Evolutionary conservation across 2,329 filamentous ascomycete genomes (phyloP).

Genomic region (Paraphaeosphaeria sporulosa): DNA sequence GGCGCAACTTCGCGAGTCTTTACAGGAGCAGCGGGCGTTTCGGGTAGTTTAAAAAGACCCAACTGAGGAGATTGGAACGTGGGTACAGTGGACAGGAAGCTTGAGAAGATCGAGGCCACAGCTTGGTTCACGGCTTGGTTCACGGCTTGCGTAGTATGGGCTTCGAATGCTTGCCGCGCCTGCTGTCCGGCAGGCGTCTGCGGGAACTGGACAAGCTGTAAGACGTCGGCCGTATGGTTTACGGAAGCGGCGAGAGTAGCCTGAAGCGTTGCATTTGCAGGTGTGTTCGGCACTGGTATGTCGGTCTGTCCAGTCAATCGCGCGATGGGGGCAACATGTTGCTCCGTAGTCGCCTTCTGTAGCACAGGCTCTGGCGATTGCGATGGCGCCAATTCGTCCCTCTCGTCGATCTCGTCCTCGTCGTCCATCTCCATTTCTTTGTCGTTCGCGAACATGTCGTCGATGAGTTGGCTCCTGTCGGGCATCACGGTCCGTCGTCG

Average conservation of each 20-base stretch:
- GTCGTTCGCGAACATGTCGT: slow-evolving; percentile 34
- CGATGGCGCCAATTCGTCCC: slow-evolving; percentile 42
- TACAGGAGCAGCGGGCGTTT: slow-evolving; percentile 16
- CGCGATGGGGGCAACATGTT: neutral
- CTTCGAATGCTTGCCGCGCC: slow-evolving; percentile 36
- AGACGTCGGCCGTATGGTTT: slow-evolving; percentile 27
- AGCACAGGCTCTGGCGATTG: slow-evolving; percentile 17
- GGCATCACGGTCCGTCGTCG: slow-evolving; percentile 12
- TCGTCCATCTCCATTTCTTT: slow-evolving; percentile 47
- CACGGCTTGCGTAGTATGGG: slow-evolving; percentile 34
- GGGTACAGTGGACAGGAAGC: slow-evolving; percentile 21
- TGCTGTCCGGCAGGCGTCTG: slow-evolving; percentile 41
- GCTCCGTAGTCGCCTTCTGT: slow-evolving; percentile 5
- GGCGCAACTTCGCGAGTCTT: slow-evolving; percentile 25
- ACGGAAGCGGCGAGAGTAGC: slow-evolving; percentile 21
- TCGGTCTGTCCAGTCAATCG: neutral
- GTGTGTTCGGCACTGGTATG: neutral
- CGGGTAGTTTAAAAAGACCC: slow-evolving; percentile 12
- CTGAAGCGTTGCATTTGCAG: slow-evolving; percentile 1
- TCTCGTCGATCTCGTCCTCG: slow-evolving; percentile 38
- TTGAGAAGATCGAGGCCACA: slow-evolving; percentile 30
- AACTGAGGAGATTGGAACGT: slow-evolving; percentile 12
- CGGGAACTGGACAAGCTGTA: slow-evolving; percentile 36
- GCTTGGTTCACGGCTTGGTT: slow-evolving; percentile 39
- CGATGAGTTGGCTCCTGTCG: slow-evolving; percentile 24